These are phyloP conservation scores for Zalaria sp. DNA, from an alignment of 2,329 filamentous ascomycete genomes.

Conservation along the genomic window DNA sequence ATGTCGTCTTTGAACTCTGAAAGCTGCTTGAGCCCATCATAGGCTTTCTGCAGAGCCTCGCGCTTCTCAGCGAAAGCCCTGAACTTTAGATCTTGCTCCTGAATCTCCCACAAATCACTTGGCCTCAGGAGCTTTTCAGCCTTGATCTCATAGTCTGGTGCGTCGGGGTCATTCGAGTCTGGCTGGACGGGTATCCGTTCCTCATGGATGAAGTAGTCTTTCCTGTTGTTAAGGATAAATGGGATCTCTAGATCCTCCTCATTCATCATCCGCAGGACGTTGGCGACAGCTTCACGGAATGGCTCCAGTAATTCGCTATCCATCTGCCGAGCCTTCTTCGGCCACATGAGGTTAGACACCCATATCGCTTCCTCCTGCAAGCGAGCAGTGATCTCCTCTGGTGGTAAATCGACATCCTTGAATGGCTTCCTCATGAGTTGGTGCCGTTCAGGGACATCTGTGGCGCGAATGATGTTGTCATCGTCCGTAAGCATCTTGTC, in stretches of 20 bases:
- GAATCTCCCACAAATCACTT: conserved; percentile 86
- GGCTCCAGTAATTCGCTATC: conserved; percentile 59
- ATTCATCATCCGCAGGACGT: conserved; percentile 90
- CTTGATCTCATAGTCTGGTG: conserved; percentile 55
- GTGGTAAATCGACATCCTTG: conserved; percentile 57
- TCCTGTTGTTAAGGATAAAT: conserved; percentile 95
- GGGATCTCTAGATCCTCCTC: conserved; percentile 90
- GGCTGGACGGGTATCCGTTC: conserved; percentile 52
- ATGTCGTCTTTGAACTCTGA: conserved; percentile 55
- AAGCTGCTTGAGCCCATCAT: conserved; percentile 52
- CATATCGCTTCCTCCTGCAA: conserved; percentile 77
- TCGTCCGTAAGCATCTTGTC: conserved; percentile 93
- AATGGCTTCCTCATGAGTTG: conserved; percentile 85
- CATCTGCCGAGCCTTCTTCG: conserved; percentile 58
- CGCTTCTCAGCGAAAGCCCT: conserved; percentile 85
- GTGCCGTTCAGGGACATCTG: conserved; percentile 86
- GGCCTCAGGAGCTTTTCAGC: conserved; percentile 86
- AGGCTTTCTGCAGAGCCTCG: conserved; percentile 67
- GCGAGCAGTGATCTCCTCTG: conserved; percentile 50
- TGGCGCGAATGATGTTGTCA: conserved; percentile 78
- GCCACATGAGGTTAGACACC: conserved; percentile 83
- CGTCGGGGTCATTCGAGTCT: conserved; percentile 53
- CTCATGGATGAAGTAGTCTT: conserved; percentile 91
- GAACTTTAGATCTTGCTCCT: conserved; percentile 92
- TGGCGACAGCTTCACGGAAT: conserved; percentile 77